Percentiles rank a stretch among this genome's conserved stretches.
These are phyloP conservation scores for Apiospora arundinis DNA, from an alignment of 2,329 filamentous ascomycete genomes.

Conservation along the genomic window DNA sequence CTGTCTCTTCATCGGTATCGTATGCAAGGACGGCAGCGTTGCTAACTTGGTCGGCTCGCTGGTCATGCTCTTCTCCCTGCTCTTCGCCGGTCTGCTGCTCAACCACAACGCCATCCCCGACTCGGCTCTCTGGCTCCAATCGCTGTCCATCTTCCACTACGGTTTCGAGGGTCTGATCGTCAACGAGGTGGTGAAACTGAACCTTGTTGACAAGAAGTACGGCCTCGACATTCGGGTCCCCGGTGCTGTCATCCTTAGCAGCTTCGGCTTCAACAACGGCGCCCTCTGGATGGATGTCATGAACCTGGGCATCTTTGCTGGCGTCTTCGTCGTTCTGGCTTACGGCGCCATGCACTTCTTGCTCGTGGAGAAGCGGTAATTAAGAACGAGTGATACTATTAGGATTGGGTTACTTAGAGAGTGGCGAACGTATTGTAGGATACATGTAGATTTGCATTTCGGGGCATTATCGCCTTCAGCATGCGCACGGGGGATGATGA, in stretches of 20 bases:
- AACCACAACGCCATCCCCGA: conserved; percentile 93
- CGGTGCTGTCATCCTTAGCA: conserved; percentile 90
- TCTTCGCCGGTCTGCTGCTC: conserved; percentile 92
- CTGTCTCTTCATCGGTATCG: conserved; percentile 93
- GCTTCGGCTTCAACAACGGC: conserved; percentile 90
- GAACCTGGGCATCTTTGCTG: conserved; percentile 82
- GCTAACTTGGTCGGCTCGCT: conserved; percentile 93
- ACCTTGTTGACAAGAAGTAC: conserved; percentile 91
- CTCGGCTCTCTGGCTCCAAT: conserved; percentile 87
- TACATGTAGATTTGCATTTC: conserved; percentile 19
- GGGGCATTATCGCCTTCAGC: background rate
- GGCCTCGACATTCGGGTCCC: conserved; percentile 96
- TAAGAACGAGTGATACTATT: background rate
- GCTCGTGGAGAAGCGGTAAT: conserved; percentile 83
- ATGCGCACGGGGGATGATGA: background rate
- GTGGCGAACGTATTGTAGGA: conserved; percentile 21
- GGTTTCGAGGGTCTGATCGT: conserved; percentile 96
- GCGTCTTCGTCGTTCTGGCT: conserved; percentile 83
- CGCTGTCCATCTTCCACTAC: conserved; percentile 96
- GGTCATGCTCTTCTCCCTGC: conserved; percentile 95
- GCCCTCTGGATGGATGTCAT: conserved; percentile 86
- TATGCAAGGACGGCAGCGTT: conserved; percentile 89
- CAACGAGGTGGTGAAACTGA: conserved; percentile 92
- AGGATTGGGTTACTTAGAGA: background rate
- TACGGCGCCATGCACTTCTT: conserved; percentile 93